Evolutionary conservation across 352 stramenopile genomes (phyloP).

Genomic region (Phytophthora europaea): DNA sequence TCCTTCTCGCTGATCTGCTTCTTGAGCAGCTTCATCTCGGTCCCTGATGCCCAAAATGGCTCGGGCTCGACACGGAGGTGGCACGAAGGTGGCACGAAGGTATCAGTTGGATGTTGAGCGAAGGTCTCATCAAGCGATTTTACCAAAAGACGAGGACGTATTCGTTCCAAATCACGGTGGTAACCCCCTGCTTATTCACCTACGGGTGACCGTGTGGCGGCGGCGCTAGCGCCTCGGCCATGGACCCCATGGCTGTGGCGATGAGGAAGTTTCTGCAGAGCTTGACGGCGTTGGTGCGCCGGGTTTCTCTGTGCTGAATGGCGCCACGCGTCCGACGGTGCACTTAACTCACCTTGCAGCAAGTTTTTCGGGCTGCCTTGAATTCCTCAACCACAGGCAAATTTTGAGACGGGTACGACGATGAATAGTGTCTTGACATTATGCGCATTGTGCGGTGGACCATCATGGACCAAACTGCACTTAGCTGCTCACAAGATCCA

Average conservation of each 20-base stretch:
- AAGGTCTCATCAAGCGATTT: too few relatives aligned
- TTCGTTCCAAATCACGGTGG: conserved; percentile 23
- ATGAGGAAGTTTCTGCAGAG: conserved; percentile 89
- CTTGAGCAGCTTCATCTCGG: conserved; percentile 93
- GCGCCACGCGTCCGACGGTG: conserved; percentile 53
- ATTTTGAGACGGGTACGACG: too few relatives aligned
- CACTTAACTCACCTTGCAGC: too few relatives aligned
- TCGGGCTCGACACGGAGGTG: neutral
- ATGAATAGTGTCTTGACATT: too few relatives aligned
- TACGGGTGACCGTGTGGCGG: conserved; percentile 2
- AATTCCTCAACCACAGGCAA: too few relatives aligned
- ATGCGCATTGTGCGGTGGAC: too few relatives aligned
- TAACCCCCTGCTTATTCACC: neutral
- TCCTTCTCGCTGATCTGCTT: conserved; percentile 96
- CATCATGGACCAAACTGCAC: too few relatives aligned
- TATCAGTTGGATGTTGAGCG: too few relatives aligned
- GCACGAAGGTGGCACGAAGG: conserved; percentile 5
- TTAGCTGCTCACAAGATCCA: too few relatives aligned
- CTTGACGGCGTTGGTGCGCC: conserved; percentile 81
- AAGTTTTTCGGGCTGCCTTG: too few relatives aligned
- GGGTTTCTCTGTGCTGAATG: conserved; percentile 64
- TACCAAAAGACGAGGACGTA: conserved; percentile 12
- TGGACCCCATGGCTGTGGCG: conserved; percentile 78
- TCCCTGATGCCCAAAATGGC: neutral
- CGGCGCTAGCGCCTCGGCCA: conserved; percentile 65